Base-by-base conservation (phyloP, 2,329 filamentous ascomycete genomes). In the Arachnomyces sp. region DNA sequence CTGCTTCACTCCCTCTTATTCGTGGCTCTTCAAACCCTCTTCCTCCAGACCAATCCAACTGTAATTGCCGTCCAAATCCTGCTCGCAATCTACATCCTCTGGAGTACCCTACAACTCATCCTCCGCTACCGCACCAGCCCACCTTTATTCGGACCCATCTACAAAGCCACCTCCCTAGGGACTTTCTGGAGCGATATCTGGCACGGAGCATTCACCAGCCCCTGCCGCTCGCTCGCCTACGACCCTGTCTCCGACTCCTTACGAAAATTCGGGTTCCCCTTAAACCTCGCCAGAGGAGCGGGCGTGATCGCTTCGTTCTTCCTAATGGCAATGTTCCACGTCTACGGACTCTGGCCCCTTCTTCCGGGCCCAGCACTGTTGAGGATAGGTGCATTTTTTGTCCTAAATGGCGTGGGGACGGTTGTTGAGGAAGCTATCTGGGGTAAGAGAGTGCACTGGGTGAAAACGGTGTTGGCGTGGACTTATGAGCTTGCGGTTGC, bases 161-260 rank as follows among this genome's bases (percentile, higher is more conserved):
- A 65, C 40, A 45, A 52, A 7, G 56, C 55, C 4, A 55, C 65
- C 39, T 63, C 59, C 32, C 45, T 65, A 28, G 52, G 53, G 2
- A 57, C 56, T 2, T 65, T 64, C 39, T 68, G 65, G 65, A 62
- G 54, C 11, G 62, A 65, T 44, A 66, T 60, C 13, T 68, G 65
- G 65, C 65, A 68, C 37, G 67, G 65, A 38, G 60, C 55, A 1
- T 67, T 67, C 44, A 55, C 63, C 6, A 56, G 62, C 21, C 63
- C 65, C 1, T 66, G 62, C 33, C 56, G 55, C 4, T 60, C 55
- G 5, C 53, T 68, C n/a, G 61, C 59, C 6, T 67, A 67, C 38
- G 45, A 44, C 1, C 65, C 65, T 3, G 45, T 64, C 15, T 52
- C 61, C n/a, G 49, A 52, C 14, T 39, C 48, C 2, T 54, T 67